Conservation (phyloP, 2,329 filamentous ascomycete species). For the Ploettnerulaceae sp. region DNA sequence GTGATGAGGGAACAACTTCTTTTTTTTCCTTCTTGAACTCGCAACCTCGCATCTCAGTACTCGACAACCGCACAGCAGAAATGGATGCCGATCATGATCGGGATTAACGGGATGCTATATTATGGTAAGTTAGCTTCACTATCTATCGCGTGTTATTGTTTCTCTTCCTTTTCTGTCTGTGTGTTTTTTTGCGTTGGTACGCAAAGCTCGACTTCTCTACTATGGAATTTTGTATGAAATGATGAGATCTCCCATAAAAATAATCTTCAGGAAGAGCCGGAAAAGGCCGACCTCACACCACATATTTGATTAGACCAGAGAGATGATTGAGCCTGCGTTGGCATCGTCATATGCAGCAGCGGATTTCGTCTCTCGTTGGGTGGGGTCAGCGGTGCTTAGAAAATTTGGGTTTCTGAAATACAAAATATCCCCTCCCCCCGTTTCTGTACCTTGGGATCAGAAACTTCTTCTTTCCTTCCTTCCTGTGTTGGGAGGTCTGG, state of each 20-base stretch:
- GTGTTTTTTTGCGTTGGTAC: neutral
- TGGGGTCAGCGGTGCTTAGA: constrained; percentile 30
- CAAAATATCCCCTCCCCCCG: no score
- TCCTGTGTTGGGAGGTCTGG: no score
- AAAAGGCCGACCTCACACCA: constrained; percentile 24
- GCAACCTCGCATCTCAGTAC: no score
- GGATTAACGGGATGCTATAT: no score
- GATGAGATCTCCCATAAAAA: constrained; percentile 30
- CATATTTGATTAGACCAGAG: no score
- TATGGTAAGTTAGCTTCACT: no score
- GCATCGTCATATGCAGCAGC: constrained; percentile 32
- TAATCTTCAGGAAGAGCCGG: constrained; percentile 34
- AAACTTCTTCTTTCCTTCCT: no score
- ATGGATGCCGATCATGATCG: no score
- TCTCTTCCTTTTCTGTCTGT: neutral
- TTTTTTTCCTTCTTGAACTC: no score
- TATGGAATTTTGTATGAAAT: constrained; percentile 16
- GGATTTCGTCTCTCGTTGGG: neutral
- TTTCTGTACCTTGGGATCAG: no score
- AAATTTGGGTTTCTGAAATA: constrained; percentile 26
- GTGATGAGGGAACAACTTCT: no score
- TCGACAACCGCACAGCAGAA: no score
- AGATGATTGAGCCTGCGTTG: constrained; percentile 19
- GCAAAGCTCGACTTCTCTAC: neutral
- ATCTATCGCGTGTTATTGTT: neutral